A percentile compares a stretch with the other conserved stretches of the same genome.
Evolutionary conservation across 306 rosid genomes (phyloP).

Genomic region (Vachellia pachyceras): DNA sequence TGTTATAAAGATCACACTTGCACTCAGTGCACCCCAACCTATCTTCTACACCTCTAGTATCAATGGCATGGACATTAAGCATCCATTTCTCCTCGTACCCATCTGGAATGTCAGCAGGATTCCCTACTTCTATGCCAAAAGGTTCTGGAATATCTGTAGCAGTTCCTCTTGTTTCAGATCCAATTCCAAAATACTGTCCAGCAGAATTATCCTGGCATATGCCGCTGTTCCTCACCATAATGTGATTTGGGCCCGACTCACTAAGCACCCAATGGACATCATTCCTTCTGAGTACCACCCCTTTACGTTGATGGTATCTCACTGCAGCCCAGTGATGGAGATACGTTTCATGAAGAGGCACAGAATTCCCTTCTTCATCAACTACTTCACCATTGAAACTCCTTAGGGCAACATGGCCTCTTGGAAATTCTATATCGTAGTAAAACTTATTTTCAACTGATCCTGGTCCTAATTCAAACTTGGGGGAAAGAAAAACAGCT

Average conservation of each 20-base stretch:
- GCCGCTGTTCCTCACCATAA: slow-evolving; percentile 58
- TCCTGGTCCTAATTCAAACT: slow-evolving; percentile 64
- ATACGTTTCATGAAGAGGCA: slow-evolving; percentile 77
- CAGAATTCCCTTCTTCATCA: slow-evolving; percentile 61
- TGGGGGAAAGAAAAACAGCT: slow-evolving; percentile 59
- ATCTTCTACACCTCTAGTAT: slow-evolving; percentile 67
- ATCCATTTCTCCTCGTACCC: slow-evolving; percentile 80
- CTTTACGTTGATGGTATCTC: slow-evolving; percentile 37
- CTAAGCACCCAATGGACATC: slow-evolving; percentile 1
- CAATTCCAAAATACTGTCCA: slow-evolving; percentile 70
- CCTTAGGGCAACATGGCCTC: slow-evolving; percentile 72
- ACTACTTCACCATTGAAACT: slow-evolving; percentile 69
- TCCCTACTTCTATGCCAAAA: slow-evolving; percentile 68
- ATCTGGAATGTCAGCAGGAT: slow-evolving; percentile 57
- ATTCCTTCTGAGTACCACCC: slow-evolving; percentile 25
- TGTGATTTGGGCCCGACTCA: not conserved
- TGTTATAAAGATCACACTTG: slow-evolving; percentile 69
- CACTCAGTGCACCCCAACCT: slow-evolving; percentile 72
- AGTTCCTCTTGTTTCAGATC: slow-evolving; percentile 74
- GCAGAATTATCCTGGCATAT: slow-evolving; percentile 44
- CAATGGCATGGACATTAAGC: slow-evolving; percentile 77
- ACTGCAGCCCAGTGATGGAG: slow-evolving; percentile 69
- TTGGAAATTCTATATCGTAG: slow-evolving; percentile 60
- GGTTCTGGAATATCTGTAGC: slow-evolving; percentile 63
- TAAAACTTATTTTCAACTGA: slow-evolving; percentile 55